Conservation (phyloP, 352 stramenopile species). For the Pythium utonaiense region DNA sequence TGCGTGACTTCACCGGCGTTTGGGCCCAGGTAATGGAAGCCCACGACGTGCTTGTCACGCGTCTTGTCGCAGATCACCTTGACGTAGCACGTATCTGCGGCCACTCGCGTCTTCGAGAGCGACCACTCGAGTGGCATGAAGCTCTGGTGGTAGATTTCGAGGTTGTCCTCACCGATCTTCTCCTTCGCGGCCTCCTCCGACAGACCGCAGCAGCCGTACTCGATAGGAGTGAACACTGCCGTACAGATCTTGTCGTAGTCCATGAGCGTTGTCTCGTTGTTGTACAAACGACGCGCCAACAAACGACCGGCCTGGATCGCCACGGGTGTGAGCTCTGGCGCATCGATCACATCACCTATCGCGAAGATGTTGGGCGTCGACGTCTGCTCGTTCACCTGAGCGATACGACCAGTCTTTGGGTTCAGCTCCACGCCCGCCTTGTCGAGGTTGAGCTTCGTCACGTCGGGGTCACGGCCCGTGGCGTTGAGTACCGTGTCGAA, state of each 20-base stretch:
- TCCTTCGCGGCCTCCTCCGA: constrained; percentile 94
- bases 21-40: constrained; percentile 97
- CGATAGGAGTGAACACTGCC: constrained; percentile 96
- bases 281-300: constrained; percentile 92
- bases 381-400: constrained; percentile 91
- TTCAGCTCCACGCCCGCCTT: constrained; percentile 88
- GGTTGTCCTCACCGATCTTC: constrained; percentile 85
- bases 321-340: constrained; percentile 96
- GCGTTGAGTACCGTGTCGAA: constrained; percentile 97
- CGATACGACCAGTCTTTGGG: constrained; percentile 91
- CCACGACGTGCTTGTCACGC: constrained; percentile 88
- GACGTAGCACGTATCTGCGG: constrained; percentile 86
- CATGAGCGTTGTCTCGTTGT: constrained; percentile 76
- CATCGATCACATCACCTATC: constrained; percentile 96
- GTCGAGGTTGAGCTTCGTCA: constrained; percentile 85
- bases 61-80: constrained; percentile 95
- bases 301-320: constrained; percentile 94
- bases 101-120: constrained; percentile 51
- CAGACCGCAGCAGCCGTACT: constrained; percentile 96
- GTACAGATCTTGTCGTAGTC: constrained; percentile 92
- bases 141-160: constrained; percentile 96
- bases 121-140: constrained; percentile 97
- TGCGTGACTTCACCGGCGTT: constrained; percentile 96
- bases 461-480: constrained; percentile 93
- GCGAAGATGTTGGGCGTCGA: constrained; percentile 95